phyloP scores from a whole-genome alignment of 495 filamentous ascomycete species.

The Ramalina intermedia region DNA sequence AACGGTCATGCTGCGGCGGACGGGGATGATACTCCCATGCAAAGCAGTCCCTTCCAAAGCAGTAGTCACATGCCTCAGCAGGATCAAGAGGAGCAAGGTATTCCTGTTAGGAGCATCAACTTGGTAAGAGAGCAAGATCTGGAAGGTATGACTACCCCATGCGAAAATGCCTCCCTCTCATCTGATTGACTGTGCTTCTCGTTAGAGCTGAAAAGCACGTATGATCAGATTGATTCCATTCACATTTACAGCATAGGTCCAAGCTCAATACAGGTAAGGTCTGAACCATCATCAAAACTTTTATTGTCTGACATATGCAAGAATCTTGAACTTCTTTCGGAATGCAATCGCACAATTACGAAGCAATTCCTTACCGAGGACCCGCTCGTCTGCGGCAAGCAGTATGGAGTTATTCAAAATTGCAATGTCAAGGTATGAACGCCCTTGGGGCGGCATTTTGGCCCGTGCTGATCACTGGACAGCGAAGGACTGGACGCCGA shows the following conservation, averaged over 20 bases:
- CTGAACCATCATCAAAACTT: background rate
- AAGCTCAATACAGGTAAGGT: conserved; percentile 43
- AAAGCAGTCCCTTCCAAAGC: conserved; percentile 46
- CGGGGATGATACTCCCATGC: conserved; percentile 61
- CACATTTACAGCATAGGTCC: conserved; percentile 81
- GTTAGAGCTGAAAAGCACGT: conserved; percentile 51
- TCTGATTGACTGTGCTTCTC: background rate
- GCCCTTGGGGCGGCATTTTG: background rate
- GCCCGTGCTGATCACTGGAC: background rate
- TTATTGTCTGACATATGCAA: conserved; percentile 8
- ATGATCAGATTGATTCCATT: conserved; percentile 55
- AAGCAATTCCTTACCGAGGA: conserved; percentile 43
- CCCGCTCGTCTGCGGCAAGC: conserved; percentile 39
- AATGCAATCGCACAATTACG: conserved; percentile 47
- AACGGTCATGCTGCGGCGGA: conserved; percentile 20
- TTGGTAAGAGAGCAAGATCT: conserved; percentile 70
- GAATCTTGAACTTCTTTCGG: conserved; percentile 61
- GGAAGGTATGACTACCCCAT: conserved; percentile 40
- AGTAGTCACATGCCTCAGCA: conserved; percentile 43
- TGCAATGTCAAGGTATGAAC: conserved; percentile 41
- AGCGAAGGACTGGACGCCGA: conserved; percentile 31
- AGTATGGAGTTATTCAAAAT: conserved; percentile 61
- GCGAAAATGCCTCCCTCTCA: too few species aligned
- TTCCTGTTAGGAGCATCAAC: conserved; percentile 43
- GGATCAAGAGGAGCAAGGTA: conserved; percentile 26